phyloP scores from a whole-genome alignment of 768 basidiomycete genomes.

The Tremella mesenterica region DNA sequence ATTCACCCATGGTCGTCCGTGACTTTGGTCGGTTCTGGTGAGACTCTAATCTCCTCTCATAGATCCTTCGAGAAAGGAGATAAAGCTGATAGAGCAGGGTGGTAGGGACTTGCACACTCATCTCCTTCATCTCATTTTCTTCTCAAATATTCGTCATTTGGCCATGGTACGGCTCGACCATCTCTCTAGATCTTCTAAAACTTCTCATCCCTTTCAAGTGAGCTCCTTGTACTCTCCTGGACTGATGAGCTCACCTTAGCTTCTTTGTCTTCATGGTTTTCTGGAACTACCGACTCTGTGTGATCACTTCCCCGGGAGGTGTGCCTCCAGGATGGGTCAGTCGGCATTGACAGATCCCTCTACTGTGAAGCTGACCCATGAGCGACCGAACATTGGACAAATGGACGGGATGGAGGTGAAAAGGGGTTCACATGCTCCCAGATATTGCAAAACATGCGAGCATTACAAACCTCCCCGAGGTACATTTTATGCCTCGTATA shows the following conservation, averaged over 20 bases:
- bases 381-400: conserved; percentile 65
- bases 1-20: background rate
- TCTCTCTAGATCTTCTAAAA: conserved; percentile 64
- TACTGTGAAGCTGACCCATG: background rate
- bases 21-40: background rate
- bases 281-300: conserved; percentile 81
- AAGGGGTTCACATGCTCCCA: conserved; percentile 68
- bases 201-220: conserved; percentile 90
- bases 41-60: background rate
- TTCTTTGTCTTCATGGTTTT: conserved; percentile 64
- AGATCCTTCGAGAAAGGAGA: no score
- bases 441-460: conserved; percentile 79
- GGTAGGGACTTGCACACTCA: conserved; percentile 38
- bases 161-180: conserved; percentile 79
- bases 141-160: conserved; percentile 81
- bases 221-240: conserved; percentile 37
- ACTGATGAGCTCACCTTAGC: conserved; percentile 47
- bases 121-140: conserved; percentile 73
- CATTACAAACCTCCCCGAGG: conserved; percentile 70
- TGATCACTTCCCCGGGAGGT: conserved; percentile 71
- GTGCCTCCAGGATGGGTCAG: conserved; percentile 72
- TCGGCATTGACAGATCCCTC: background rate
- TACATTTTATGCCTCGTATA: conserved; percentile 5
- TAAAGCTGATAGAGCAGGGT: conserved; percentile 40
- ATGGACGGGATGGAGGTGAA: conserved; percentile 80